phyloP scores from a whole-genome alignment of 352 stramenopile species.

The Thraustotheca clavata region DNA sequence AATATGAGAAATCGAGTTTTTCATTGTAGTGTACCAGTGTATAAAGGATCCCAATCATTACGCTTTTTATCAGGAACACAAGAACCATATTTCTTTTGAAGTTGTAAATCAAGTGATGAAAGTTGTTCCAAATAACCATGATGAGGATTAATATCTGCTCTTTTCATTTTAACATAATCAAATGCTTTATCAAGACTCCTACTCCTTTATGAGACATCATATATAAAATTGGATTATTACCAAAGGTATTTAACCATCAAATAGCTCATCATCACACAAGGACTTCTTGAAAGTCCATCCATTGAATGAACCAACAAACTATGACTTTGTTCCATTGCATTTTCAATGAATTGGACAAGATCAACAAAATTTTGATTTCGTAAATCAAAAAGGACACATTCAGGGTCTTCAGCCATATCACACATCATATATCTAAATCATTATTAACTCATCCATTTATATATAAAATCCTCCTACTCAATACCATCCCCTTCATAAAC shows the following conservation, averaged over 20 bases:
- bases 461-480: constrained; percentile 56
- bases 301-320: constrained; percentile 86
- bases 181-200: constrained; percentile 83
- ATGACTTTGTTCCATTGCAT: constrained; percentile 69
- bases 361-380: constrained; percentile 81
- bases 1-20: background rate
- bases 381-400: constrained; percentile 63
- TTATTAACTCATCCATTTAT: constrained; percentile 30
- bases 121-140: constrained; percentile 71
- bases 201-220: background rate
- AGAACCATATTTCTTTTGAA: constrained; percentile 38
- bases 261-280: constrained; percentile 81
- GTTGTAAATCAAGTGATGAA: constrained; percentile 48
- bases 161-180: constrained; percentile 85
- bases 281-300: constrained; percentile 69
- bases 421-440: constrained; percentile 31
- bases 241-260: constrained; percentile 91
- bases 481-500: constrained; percentile 85
- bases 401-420: constrained; percentile 61
- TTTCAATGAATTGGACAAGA: constrained; percentile 69
- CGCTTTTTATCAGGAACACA: constrained; percentile 51
- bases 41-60: constrained; percentile 54
- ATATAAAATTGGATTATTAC: constrained; percentile 23
- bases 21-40: background rate
- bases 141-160: constrained; percentile 75